Evolutionary conservation across 2,329 filamentous ascomycete species (phyloP).

Genomic region (Aphanoascus verrucosus): DNA sequence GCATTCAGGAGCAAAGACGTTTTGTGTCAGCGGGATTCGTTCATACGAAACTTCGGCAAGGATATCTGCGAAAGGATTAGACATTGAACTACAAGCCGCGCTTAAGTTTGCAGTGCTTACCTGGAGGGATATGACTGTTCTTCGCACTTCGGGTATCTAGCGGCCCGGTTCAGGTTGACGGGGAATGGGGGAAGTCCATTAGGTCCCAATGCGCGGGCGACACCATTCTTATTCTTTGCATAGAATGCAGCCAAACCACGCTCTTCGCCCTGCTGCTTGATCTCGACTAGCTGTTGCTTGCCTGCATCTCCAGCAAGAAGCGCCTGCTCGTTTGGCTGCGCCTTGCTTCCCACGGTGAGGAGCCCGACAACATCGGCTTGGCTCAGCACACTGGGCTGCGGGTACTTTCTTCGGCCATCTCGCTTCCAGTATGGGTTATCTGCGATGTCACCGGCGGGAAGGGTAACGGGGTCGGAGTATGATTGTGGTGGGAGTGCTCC

Average conservation of each 20-base stretch:
- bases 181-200: slow-evolving; percentile 81
- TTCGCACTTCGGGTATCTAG: slow-evolving; percentile 53
- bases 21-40: neutral
- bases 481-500: slow-evolving; percentile 57
- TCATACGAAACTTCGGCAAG: slow-evolving; percentile 39
- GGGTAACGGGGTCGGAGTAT: slow-evolving; percentile 73
- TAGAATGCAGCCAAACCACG: slow-evolving; percentile 63
- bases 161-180: slow-evolving; percentile 50
- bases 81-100: slow-evolving; percentile 21
- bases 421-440: slow-evolving; percentile 97
- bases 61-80: slow-evolving; percentile 28
- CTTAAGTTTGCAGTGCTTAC: slow-evolving; percentile 35
- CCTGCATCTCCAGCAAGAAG: slow-evolving; percentile 64
- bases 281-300: slow-evolving; percentile 61
- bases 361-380: slow-evolving; percentile 81
- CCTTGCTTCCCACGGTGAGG: slow-evolving; percentile 72
- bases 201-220: slow-evolving; percentile 54
- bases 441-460: slow-evolving; percentile 76
- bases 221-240: slow-evolving; percentile 49
- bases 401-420: slow-evolving; percentile 72
- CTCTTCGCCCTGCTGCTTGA: slow-evolving; percentile 62
- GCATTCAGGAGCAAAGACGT: neutral
- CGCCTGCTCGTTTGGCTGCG: slow-evolving; percentile 65
- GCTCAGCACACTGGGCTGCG: slow-evolving; percentile 63
- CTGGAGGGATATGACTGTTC: slow-evolving; percentile 60